phyloP scores from a whole-genome alignment of 2,329 filamentous ascomycete species.

The Chalara sp. region DNA sequence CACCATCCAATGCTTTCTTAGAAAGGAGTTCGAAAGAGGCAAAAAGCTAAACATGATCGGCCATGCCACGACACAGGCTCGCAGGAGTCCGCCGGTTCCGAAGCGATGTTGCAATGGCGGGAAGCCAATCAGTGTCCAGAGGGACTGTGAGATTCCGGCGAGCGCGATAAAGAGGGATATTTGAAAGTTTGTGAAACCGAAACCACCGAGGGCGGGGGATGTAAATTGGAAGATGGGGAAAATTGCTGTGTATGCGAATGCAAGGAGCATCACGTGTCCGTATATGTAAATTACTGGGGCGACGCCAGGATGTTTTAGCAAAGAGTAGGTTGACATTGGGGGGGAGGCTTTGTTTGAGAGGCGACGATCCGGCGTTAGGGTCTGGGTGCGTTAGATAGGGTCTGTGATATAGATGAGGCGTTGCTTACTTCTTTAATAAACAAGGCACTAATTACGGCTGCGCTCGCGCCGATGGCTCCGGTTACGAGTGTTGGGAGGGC shows the following conservation, averaged over 20 bases:
- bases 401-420: neutral
- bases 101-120: constrained; percentile 58
- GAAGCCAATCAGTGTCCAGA: constrained; percentile 67
- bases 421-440: constrained; percentile 50
- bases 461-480: constrained; percentile 44
- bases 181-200: constrained; percentile 51
- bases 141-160: constrained; percentile 58
- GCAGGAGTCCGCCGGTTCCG: constrained; percentile 61
- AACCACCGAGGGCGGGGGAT: constrained; percentile 53
- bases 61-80: constrained; percentile 49
- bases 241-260: constrained; percentile 61
- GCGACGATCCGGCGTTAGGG: constrained; percentile 35
- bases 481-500: constrained; percentile 55
- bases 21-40: constrained; percentile 50
- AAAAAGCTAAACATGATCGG: constrained; percentile 54
- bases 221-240: constrained; percentile 58
- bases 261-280: constrained; percentile 60
- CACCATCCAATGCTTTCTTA: constrained; percentile 36
- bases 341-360: constrained; percentile 17
- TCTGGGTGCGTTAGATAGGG: neutral
- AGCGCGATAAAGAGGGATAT: constrained; percentile 63
- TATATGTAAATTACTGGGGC: constrained; percentile 59
- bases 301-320: constrained; percentile 60
- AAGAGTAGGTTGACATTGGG: constrained; percentile 40
- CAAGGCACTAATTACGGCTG: constrained; percentile 43